phyloP scores from a whole-genome alignment of 176 grass and related monocot genomes.

The Areca catechu region DNA sequence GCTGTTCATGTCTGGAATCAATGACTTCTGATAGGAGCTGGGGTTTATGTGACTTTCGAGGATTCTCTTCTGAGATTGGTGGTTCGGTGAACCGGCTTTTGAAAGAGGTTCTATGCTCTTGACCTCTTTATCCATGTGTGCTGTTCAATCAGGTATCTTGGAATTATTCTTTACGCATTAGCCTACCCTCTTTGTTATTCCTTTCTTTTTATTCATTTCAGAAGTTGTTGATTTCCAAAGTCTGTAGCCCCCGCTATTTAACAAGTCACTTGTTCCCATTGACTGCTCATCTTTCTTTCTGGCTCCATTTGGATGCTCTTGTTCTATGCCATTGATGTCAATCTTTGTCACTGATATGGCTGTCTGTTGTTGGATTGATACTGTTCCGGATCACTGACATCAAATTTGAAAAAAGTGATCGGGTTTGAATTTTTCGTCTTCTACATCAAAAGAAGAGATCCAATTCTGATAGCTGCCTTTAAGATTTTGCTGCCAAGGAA shows the following conservation, averaged over 20 bases:
- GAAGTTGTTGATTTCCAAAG: too few relatives aligned
- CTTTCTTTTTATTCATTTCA: not conserved
- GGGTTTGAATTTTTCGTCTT: not conserved
- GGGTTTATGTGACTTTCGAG: conserved; percentile 8
- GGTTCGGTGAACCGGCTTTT: not conserved
- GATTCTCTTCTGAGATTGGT: not conserved
- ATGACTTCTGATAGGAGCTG: not conserved
- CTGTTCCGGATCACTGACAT: too few relatives aligned
- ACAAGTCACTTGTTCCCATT: too few relatives aligned
- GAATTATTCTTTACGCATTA: too few relatives aligned
- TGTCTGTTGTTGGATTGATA: too few relatives aligned
- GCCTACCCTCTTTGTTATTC: not conserved
- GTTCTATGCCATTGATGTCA: too few relatives aligned
- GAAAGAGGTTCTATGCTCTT: not conserved
- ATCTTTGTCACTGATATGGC: too few relatives aligned
- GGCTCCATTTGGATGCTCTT: too few relatives aligned
- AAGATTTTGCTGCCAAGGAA: not conserved
- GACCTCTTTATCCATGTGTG: not conserved
- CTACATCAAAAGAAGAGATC: not conserved
- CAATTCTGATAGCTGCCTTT: not conserved
- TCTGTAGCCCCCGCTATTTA: too few relatives aligned
- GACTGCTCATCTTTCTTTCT: too few relatives aligned
- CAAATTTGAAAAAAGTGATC: too few relatives aligned
- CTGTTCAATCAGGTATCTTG: not conserved
- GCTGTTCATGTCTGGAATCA: conserved; percentile 8